Conservation (phyloP, 176 grass and related monocot genomes). For the Miscanthus lutarioriparius region DNA sequence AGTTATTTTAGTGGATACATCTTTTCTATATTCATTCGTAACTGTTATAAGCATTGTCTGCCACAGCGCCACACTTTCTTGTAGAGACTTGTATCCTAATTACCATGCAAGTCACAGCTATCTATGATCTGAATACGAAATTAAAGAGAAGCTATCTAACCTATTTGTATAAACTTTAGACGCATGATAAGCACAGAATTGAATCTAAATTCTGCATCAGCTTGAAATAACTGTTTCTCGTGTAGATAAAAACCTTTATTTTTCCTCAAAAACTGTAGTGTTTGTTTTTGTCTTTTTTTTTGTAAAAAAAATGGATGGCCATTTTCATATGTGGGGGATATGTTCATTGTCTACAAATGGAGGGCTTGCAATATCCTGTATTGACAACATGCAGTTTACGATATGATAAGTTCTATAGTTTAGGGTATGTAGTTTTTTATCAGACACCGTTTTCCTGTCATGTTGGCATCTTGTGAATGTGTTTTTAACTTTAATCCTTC, state of each 20-base stretch:
- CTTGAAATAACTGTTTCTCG: not conserved
- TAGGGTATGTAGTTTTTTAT: not conserved
- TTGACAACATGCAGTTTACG: slow-evolving; percentile 1
- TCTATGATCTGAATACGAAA: not conserved
- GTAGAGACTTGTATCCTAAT: not conserved
- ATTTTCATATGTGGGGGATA: not conserved
- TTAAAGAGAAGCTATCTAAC: not conserved
- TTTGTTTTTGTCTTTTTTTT: not conserved
- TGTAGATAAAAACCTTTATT: not conserved
- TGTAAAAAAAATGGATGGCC: not conserved
- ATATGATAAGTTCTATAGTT: not conserved
- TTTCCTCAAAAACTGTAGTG: not conserved
- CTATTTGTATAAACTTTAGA: not conserved
- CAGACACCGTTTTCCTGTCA: not conserved
- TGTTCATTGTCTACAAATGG: not conserved
- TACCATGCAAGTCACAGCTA: not conserved
- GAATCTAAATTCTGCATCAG: not conserved
- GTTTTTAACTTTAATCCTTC: not conserved
- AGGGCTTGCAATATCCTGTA: not conserved
- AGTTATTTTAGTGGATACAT: not conserved
- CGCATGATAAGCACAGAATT: not conserved
- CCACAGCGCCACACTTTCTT: not conserved
- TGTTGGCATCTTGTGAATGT: not conserved
- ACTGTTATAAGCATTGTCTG: slow-evolving; percentile 16
- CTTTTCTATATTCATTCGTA: not conserved